Base-by-base conservation (phyloP, 345 rosid species). In the Eutrema yunnanense region DNA sequence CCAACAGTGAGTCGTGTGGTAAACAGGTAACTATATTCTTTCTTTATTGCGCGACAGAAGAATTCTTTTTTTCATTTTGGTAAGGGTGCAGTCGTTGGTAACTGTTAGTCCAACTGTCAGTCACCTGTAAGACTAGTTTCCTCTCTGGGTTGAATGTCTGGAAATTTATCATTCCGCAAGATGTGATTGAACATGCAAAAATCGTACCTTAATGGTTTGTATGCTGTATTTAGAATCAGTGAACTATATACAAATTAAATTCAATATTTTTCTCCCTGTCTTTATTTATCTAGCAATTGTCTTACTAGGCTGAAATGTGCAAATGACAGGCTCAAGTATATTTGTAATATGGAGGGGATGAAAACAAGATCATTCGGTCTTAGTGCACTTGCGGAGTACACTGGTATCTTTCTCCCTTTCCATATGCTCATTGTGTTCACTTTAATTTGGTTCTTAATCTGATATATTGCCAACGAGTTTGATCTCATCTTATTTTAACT, bases 1-100 rank as follows among this genome's bases (percentile, higher is more conserved):
- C 99, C 99, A 57, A 85, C 99, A 46, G 83, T 88, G 63, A 86
- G 81, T 75, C 93, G 97, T 64, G 88, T 89, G 46, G 97, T 88
- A 72, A 92, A 84, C 89, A 91, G 99, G 99, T 95, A 54, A 85
- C 68, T 43, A 16, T 53, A 62, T 47, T 62, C 41, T 69, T 75
- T 9, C 41, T 33, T 48, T 29, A 29, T 60, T 44, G 30, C 2
- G 36, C 26, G 12, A 34, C 8, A 34, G 33, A 75, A 52, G 26
- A 11, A 13, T 36, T 67, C 32, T 36, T 51, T 16, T 3, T 46
- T 48, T 65, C 59, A 11, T 41, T 59, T 50, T 74, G 65, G 33
- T 48, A 55, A 50, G 53, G 13, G 30, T 41, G 41, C 53, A 16
- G 40, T 47, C 10, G 32, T 32, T 74, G 22, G 51, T 66, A 36